Base-by-base conservation (phyloP, 2,329 filamentous ascomycete genomes). In the Talaromyces sp. region DNA sequence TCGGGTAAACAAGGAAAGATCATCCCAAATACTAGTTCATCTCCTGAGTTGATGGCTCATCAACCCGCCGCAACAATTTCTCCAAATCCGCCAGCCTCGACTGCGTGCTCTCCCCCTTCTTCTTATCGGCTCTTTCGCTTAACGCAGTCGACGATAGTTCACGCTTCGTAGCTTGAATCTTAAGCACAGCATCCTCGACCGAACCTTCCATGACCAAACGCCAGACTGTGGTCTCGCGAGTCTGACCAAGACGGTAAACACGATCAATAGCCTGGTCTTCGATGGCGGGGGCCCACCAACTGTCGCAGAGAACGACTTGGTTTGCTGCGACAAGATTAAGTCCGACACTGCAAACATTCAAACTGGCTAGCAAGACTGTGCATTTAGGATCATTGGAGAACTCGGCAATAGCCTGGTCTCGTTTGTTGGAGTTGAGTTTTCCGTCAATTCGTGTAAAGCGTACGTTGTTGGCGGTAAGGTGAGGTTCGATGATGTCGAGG, bases 241-340 rank as follows among this genome's bases (percentile, higher is more conserved):
- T 93, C 79, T 97, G 93, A 0, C 93, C 93, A 0, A 97, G 82
- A 0, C 93, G 85, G 74, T 97, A 91, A 7, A 97, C 92, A 4
- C 93, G 89, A 73, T 97, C 93, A 2, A 96, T 85, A 3, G 93
- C 93, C 74, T 97, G 93, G 70, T 96, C 92, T 76, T 97, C 93
- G 63, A 97, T 95, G 0, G 92, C 92, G 0, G 93, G 93, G 1
- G 93, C 92, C 90, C 93, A 97, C 93, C 92, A 97, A 66, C 87
- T 90, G 75, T 97, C 93, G 0, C 87, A 86, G 22, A 97, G 82
- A 54, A 97, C 87, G 65, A 96, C 91, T 7, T 93, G 93, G 71
- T 95, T 92, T 0, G 93, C 93, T 0, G 91, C 88, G 0, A 93
- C 91, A 13, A 97, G 85, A 71, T 96, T 96, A 54, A 97, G 82